A percentile compares a stretch with the other conserved stretches of the same genome.
These are phyloP conservation scores for Mortierella sp. DNA, from an alignment of 371 early-diverging fungal genomes.

Conservation along the genomic window DNA sequence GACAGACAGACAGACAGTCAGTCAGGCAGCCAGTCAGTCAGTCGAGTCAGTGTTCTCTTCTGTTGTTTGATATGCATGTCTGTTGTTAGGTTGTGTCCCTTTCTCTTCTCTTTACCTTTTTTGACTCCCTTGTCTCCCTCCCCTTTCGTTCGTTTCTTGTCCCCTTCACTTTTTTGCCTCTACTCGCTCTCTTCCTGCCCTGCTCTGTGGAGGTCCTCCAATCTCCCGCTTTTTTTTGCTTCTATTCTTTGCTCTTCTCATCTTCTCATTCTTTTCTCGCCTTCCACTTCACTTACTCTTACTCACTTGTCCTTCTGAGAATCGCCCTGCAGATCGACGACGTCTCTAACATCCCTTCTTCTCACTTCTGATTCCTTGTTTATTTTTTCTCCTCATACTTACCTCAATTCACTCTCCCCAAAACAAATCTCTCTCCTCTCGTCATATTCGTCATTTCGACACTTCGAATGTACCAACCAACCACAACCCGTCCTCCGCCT, in stretches of 20 bases:
- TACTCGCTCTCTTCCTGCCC: not conserved
- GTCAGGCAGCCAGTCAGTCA: not conserved
- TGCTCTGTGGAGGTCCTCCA: not conserved
- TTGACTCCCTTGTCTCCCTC: not conserved
- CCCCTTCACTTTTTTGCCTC: not conserved
- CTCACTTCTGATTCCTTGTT: not conserved
- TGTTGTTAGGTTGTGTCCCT: not conserved
- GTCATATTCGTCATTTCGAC: not conserved
- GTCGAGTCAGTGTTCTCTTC: not conserved
- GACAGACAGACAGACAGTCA: not conserved
- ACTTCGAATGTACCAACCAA: slow-evolving; percentile 1
- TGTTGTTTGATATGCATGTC: not conserved
- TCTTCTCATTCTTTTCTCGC: not conserved
- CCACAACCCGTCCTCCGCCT: slow-evolving; percentile 1
- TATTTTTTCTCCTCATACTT: not conserved
- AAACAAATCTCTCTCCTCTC: not conserved
- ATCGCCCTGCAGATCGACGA: slow-evolving; percentile 1
- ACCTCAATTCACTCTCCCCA: not conserved
- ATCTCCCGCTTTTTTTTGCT: not conserved
- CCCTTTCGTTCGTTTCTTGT: not conserved
- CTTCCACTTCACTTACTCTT: no score
- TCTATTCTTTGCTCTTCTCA: not conserved
- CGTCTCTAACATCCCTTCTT: not conserved
- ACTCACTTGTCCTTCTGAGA: not conserved
- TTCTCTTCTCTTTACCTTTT: not conserved